Conservation (phyloP, 2,329 filamentous ascomycete species). For the Tolypocladium endophyticum region DNA sequence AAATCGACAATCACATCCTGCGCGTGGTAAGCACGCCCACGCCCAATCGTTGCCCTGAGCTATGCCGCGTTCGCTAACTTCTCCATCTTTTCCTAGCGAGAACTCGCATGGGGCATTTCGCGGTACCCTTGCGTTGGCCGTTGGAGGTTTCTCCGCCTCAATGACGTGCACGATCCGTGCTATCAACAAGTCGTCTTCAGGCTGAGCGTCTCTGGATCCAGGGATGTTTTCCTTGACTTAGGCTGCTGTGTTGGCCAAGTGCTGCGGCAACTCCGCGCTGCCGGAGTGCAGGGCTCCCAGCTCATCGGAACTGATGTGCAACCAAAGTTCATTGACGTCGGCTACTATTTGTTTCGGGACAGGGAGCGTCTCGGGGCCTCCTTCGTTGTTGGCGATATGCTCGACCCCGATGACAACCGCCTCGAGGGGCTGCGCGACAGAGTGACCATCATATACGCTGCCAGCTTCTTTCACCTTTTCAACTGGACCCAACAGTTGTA, state of each 20-base stretch:
- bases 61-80: neutral
- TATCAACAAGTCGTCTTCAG: slow-evolving; percentile 32
- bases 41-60: neutral
- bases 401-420: slow-evolving; percentile 27
- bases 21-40: slow-evolving; percentile 19
- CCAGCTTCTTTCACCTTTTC: slow-evolving; percentile 41
- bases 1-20: slow-evolving; percentile 25
- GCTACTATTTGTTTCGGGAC: slow-evolving; percentile 56
- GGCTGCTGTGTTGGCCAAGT: slow-evolving; percentile 41
- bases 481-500: slow-evolving; percentile 34
- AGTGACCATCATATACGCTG: slow-evolving; percentile 37
- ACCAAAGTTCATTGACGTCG: slow-evolving; percentile 41
- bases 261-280: slow-evolving; percentile 36
- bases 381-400: slow-evolving; percentile 41
- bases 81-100: slow-evolving; percentile 21
- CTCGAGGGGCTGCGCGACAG: slow-evolving; percentile 24
- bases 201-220: slow-evolving; percentile 25
- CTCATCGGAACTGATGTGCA: slow-evolving; percentile 41
- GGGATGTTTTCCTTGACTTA: slow-evolving; percentile 34
- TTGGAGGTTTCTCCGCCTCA: slow-evolving; percentile 37
- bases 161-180: slow-evolving; percentile 27
- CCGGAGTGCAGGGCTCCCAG: slow-evolving; percentile 36
- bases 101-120: slow-evolving; percentile 33
- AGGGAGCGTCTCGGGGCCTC: slow-evolving; percentile 31
- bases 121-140: slow-evolving; percentile 36